Conservation (phyloP, 129 eudicot genomes). For the Heracleum sosnowskyi region DNA sequence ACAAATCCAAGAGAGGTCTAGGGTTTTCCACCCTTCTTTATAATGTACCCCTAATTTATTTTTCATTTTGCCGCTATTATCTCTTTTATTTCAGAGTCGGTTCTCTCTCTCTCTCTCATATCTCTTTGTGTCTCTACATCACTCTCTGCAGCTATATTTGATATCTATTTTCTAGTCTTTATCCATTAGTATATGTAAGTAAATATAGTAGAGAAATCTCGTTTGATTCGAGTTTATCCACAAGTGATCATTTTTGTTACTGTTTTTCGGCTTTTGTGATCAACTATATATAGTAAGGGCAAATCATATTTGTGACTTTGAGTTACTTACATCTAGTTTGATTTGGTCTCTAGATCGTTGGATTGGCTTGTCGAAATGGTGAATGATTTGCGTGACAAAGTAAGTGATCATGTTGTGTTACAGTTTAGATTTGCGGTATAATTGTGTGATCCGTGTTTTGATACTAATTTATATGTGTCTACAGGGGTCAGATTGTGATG, state of each 20-base stretch:
- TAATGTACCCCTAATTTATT: not conserved
- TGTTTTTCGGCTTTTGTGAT: not conserved
- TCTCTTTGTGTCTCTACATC: not conserved
- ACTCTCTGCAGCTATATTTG: not conserved
- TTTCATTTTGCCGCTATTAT: slow-evolving; percentile 12
- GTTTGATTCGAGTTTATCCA: not conserved
- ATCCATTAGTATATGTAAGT: no score
- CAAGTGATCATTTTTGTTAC: not conserved
- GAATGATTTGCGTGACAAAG: slow-evolving; percentile 79
- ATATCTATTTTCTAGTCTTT: no score
- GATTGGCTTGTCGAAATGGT: slow-evolving; percentile 25
- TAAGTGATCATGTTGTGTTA: slow-evolving; percentile 33
- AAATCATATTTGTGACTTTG: not conserved
- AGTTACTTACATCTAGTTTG: not conserved
- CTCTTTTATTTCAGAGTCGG: slow-evolving; percentile 2
- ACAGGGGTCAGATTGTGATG: slow-evolving; percentile 60
- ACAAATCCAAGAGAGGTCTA: not conserved
- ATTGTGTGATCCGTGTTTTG: not conserved
- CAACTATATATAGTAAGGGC: not conserved
- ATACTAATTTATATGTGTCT: not conserved
- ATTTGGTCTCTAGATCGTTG: not conserved
- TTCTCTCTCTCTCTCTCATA: slow-evolving; percentile 9
- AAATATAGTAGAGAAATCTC: not conserved
- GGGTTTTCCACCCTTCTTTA: slow-evolving; percentile 2
- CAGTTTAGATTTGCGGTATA: not conserved